Evolutionary conservation across 768 basidiomycete genomes (phyloP).

Genomic region (Hygrophorus russula): DNA sequence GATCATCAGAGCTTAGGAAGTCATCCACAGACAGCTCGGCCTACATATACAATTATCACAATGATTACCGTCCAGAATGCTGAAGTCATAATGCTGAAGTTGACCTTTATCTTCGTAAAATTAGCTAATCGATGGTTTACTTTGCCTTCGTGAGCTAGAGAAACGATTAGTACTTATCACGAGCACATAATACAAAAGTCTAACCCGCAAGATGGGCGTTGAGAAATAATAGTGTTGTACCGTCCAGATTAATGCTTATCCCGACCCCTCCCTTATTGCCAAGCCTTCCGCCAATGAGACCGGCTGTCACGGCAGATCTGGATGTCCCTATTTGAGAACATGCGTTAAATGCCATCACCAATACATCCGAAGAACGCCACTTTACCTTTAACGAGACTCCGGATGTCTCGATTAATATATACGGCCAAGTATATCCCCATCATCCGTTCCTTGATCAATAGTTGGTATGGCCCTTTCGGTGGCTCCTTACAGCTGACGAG

Average conservation of each 20-base stretch:
- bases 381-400: slow-evolving; percentile 50
- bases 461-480: slow-evolving; percentile 66
- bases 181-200: slow-evolving; percentile 7
- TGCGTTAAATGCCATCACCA: not conserved
- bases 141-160: slow-evolving; percentile 64
- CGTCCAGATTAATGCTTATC: slow-evolving; percentile 75
- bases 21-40: slow-evolving; percentile 69
- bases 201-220: slow-evolving; percentile 85
- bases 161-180: slow-evolving; percentile 1
- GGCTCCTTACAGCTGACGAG: slow-evolving; percentile 20
- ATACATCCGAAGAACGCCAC: not conserved
- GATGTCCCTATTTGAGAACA: slow-evolving; percentile 41
- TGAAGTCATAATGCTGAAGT: slow-evolving; percentile 1
- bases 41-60: slow-evolving; percentile 21
- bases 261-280: slow-evolving; percentile 93
- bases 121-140: slow-evolving; percentile 76
- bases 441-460: slow-evolving; percentile 81
- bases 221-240: slow-evolving; percentile 77
- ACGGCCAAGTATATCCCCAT: slow-evolving; percentile 81
- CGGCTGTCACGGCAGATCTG: slow-evolving; percentile 77
- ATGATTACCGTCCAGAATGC: slow-evolving; percentile 1
- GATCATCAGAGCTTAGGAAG: slow-evolving; percentile 57
- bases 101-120: slow-evolving; percentile 78
- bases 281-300: slow-evolving; percentile 80
- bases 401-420: slow-evolving; percentile 65